Evolutionary conservation across 169 alveolate species (phyloP), one percentile per base, ranked within the genome.

Genomic region (Eimeria praecox): DNA sequence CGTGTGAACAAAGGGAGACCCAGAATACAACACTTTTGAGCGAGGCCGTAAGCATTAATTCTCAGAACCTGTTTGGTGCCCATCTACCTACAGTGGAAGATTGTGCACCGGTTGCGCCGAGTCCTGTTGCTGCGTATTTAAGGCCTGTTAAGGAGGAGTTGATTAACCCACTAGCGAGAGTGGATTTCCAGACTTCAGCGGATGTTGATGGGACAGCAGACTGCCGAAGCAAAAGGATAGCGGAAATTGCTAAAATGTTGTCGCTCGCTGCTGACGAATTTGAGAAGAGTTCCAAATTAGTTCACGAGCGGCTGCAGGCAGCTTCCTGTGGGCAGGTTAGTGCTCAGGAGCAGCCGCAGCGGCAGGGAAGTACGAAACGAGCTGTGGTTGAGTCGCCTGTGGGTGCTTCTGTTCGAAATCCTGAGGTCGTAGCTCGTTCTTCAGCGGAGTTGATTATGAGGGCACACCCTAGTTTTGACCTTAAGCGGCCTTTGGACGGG

Each of bases 181-280:
- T 9, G 1, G 49, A 10, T 33, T 24, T 24, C 16, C 80, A 69
- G 80, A 14, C 49, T 3, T 3, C 80, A 16, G 1, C 77, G 8
- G 44, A 27, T n/a, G 40, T 5, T 66, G 44, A 2, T 3, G 42
- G 24, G 30, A 33, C 80, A 69, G 46, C 12, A 3, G 80, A 30
- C 1, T 30, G 1, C 46, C 44, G 80, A 35, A 30, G 80, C 14
- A 69, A 46, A 30, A 69, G 12, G 80, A 69, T 69, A 69, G 80
- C 44, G 30, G 80, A 30, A 69, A 69, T 69, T 69, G 80, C 46
- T 20, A 69, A 33, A 3, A 33, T 33, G 49, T 22, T 69, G 6
- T 69, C 80, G n/a, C 27, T 16, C 35, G 80, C 80, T 33, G 80
- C 80, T 27, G 80, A 69, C n/a, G 80, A 69, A 69, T 69, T 69